phyloP scores from a whole-genome alignment of 257 asterid genomes.

The Solanum paucissectum region DNA sequence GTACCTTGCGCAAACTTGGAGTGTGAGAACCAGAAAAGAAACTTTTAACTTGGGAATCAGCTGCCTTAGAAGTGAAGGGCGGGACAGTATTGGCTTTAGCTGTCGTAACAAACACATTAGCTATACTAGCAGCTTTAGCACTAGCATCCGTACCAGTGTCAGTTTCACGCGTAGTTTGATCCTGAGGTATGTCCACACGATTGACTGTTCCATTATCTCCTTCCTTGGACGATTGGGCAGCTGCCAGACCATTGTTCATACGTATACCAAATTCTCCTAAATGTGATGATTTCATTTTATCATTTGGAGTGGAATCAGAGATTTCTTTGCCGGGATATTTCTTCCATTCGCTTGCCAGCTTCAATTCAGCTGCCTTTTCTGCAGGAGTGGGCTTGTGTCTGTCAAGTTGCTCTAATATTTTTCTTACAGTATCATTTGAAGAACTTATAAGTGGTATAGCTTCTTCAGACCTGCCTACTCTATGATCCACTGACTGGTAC shows the following conservation, averaged over 20 bases:
- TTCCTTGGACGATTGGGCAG: slow-evolving; percentile 11
- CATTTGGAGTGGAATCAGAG: slow-evolving; percentile 17
- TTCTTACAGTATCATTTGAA: slow-evolving; percentile 31
- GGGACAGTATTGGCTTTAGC: slow-evolving; percentile 21
- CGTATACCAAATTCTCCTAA: slow-evolving; percentile 24
- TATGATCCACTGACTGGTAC: slow-evolving; percentile 16
- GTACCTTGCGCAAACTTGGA: slow-evolving; percentile 43
- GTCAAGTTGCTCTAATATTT: slow-evolving; percentile 62
- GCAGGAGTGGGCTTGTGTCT: slow-evolving; percentile 65
- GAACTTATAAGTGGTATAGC: slow-evolving; percentile 16
- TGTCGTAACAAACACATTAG: slow-evolving; percentile 12
- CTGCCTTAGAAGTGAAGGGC: slow-evolving; percentile 18
- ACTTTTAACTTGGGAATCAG: background rate
- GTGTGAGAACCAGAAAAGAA: slow-evolving; percentile 21
- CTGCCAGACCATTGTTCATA: slow-evolving; percentile 18
- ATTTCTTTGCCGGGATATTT: slow-evolving; percentile 26
- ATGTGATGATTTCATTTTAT: slow-evolving; percentile 15
- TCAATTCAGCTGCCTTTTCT: slow-evolving; percentile 64
- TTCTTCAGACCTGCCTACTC: slow-evolving; percentile 19
- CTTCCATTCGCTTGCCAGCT: slow-evolving; percentile 50
- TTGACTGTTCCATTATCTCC: slow-evolving; percentile 21
- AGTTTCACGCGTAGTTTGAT: slow-evolving; percentile 19
- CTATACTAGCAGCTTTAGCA: slow-evolving; percentile 18
- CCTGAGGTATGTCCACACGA: slow-evolving; percentile 10
- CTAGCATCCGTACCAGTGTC: slow-evolving; percentile 20